Evolutionary conservation across 345 rosid species (phyloP).

Genomic region (Aquilaria sinensis): DNA sequence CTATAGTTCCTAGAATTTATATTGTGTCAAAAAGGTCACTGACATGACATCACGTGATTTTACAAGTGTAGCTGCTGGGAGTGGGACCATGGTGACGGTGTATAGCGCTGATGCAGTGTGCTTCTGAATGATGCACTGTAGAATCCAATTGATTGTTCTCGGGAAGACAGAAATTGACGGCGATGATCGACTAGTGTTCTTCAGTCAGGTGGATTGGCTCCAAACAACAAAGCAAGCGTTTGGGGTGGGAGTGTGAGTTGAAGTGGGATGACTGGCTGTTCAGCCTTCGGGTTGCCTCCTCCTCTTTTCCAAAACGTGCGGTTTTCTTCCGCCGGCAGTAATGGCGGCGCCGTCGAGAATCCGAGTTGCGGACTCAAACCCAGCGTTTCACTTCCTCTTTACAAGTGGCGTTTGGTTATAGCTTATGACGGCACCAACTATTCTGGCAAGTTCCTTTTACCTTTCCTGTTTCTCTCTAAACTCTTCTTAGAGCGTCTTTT

Average conservation of each 20-base stretch:
- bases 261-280: constrained; percentile 26
- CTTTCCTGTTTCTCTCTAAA: background rate
- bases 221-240: too few relatives aligned
- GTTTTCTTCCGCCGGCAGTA: constrained; percentile 18
- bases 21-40: too few relatives aligned
- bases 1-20: too few relatives aligned
- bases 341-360: constrained; percentile 13
- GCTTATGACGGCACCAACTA: constrained; percentile 80
- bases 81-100: too few relatives aligned
- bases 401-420: constrained; percentile 79
- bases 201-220: too few relatives aligned
- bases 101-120: too few relatives aligned
- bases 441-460: constrained; percentile 38
- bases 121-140: too few relatives aligned
- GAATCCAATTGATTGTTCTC: too few relatives aligned
- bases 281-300: constrained; percentile 28
- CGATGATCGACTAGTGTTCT: too few relatives aligned
- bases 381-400: constrained; percentile 19
- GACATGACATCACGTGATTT: too few relatives aligned
- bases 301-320: constrained; percentile 20
- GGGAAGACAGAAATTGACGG: too few relatives aligned
- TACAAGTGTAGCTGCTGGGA: too few relatives aligned
- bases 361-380: constrained; percentile 20
- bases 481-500: background rate
- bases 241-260: background rate